Evolutionary conservation across 2,329 filamentous ascomycete species (phyloP), one percentile per base, ranked within the genome.

Genomic region (Ceratocystiopsis brevicomis): DNA sequence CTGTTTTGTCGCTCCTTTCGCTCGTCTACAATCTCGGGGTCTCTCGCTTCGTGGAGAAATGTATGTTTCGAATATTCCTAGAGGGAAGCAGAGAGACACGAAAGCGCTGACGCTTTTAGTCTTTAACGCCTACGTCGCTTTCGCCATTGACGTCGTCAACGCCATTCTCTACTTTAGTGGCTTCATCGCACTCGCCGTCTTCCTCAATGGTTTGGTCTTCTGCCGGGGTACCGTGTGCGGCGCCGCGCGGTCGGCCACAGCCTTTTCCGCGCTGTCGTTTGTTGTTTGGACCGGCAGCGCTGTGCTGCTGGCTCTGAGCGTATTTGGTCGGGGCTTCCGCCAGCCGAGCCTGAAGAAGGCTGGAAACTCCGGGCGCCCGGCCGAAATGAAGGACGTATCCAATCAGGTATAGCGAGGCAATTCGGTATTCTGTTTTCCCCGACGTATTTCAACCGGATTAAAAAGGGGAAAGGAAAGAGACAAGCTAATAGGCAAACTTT

Each of bases 201-300:
- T 74, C 58, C 65, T 78, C 49, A 60, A 63, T 53, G 59, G 60
- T 42, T 60, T 77, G 41, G 57, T 67, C 44, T 72, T 73, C 59
- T 78, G 73, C 58, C 61, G 63, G 25, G 73, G 73, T 37, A 61
- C 59, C 35, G 68, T 76, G 21, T 78, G 74, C 59, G 61, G 61
- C 19, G 64, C 68, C 13, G 71, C 69, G 37, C 67, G 67, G 17
- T 69, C 69, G 38, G 64, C 67, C 46, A 64, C 67, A n/a, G 68
- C 66, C 37, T 64, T 76, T 41, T 65, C 69, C 16, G 66, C 70
- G 13, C 60, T 69, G 44, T 61, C 65, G 47, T 77, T 73, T 53
- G 52, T 63, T 17, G 56, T 66, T 12, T 78, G 74, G 74, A 58
- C 59, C 32, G 64, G 54, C 30, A 68, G 66, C 4, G 60, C 65